phyloP scores from a whole-genome alignment of 2,329 filamentous ascomycete species.

The Westerdykella aurantiaca region DNA sequence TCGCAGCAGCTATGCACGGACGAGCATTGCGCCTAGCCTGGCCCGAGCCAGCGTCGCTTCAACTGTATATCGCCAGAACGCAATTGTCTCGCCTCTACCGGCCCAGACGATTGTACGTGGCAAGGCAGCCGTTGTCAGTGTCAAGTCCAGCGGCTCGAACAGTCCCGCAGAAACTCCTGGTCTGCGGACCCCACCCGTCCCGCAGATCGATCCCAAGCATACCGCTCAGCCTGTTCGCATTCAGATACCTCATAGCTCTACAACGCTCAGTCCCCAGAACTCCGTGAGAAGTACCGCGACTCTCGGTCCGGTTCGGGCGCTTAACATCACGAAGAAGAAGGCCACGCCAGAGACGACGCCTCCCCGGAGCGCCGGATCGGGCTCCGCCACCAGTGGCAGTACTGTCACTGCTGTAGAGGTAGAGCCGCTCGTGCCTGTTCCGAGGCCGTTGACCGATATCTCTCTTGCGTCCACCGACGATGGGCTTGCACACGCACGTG shows the following conservation, averaged over 20 bases:
- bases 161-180: slow-evolving; percentile 46
- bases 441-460: slow-evolving; percentile 27
- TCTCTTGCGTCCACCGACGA: slow-evolving; percentile 30
- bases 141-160: slow-evolving; percentile 63
- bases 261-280: slow-evolving; percentile 28
- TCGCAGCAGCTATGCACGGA: slow-evolving; percentile 42
- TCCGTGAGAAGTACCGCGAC: slow-evolving; percentile 36
- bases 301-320: slow-evolving; percentile 41
- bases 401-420: slow-evolving; percentile 14
- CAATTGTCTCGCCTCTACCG: slow-evolving; percentile 69
- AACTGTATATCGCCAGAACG: slow-evolving; percentile 89
- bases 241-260: slow-evolving; percentile 36
- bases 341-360: slow-evolving; percentile 18
- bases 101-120: slow-evolving; percentile 82
- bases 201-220: slow-evolving; percentile 59
- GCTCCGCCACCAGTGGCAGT: slow-evolving; percentile 13
- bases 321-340: slow-evolving; percentile 42
- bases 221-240: slow-evolving; percentile 31
- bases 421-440: slow-evolving; percentile 18
- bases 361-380: slow-evolving; percentile 23
- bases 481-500: slow-evolving; percentile 27
- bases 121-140: slow-evolving; percentile 88
- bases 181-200: slow-evolving; percentile 62
- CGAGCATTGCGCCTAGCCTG: slow-evolving; percentile 47
- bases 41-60: slow-evolving; percentile 65